Conservation (phyloP, 1,139 yeast genomes). For the Blastobotrys illinoisensis region DNA sequence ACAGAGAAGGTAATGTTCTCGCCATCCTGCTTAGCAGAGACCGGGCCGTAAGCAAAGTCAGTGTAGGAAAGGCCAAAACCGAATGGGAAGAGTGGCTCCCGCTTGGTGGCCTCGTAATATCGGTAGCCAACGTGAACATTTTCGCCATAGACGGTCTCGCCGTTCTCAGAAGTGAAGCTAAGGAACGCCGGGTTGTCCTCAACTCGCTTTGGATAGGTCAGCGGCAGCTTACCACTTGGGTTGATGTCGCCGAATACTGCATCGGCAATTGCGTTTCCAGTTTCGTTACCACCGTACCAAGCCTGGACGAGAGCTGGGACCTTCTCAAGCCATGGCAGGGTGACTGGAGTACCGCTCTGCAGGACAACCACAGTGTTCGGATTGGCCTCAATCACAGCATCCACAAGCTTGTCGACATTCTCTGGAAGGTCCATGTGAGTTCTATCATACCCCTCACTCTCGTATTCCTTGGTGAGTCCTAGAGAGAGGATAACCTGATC, state of each 20-base stretch:
- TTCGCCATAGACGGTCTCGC: constrained; percentile 50
- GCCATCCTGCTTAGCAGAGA: constrained; percentile 19
- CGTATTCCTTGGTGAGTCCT: constrained; percentile 48
- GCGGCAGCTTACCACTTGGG: constrained; percentile 59
- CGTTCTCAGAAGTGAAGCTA: constrained; percentile 42
- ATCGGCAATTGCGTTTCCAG: constrained; percentile 52
- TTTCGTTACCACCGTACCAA: constrained; percentile 45
- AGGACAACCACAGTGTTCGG: constrained; percentile 50
- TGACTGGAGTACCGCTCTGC: constrained; percentile 60
- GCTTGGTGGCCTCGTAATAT: constrained; percentile 48
- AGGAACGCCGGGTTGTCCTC: constrained; percentile 48
- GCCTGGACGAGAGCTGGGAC: constrained; percentile 49
- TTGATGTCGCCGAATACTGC: constrained; percentile 57
- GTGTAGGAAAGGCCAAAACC: constrained; percentile 60
- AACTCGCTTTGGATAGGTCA: constrained; percentile 48
- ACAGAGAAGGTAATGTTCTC: constrained; percentile 34
- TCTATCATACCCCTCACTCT: constrained; percentile 49
- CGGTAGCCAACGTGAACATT: constrained; percentile 59
- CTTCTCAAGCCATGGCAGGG: constrained; percentile 50
- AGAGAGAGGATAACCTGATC: constrained; percentile 45
- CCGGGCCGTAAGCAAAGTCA: constrained; percentile 34
- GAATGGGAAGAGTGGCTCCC: constrained; percentile 49
- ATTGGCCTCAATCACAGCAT: constrained; percentile 44
- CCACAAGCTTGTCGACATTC: constrained; percentile 43
- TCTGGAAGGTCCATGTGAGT: constrained; percentile 44